Evolutionary conservation across 2,329 filamentous ascomycete genomes (phyloP), one percentile per base, ranked within the genome.

Genomic region (Penicillium sp.): DNA sequence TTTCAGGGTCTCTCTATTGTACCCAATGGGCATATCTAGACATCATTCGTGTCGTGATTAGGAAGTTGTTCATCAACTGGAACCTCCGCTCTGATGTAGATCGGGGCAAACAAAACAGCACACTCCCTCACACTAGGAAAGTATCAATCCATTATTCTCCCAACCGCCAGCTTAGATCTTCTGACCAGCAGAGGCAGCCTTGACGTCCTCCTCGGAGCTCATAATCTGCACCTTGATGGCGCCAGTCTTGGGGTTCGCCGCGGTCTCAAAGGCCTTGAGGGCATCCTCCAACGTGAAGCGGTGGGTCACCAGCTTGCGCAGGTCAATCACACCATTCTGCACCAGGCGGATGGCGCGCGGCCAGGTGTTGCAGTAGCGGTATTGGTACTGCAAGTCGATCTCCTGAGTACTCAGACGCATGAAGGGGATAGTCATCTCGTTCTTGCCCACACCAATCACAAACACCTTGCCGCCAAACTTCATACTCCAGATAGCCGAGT

Each of bases 391-490:
- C 61, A 98, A 82, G 78, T 98, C 94, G 68, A 98, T 90, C 80
- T 98, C 95, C 64, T 91, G 86, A 5, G 93, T 94, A 70, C 90
- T 94, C 59, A 94, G 85, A 54, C 92, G 82, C 94, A 97, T 97
- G 77, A 98, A 98, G 31, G 94, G 94, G 64, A 98, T 90, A 78
- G 86, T 92, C 82, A 98, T 95, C 82, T 97, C 91, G 75, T 95
- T 93, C 83, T 90, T 94, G 67, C 94, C 95, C 2, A 98, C 93
- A 42, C 94, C 94, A 66, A 97, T 96, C 64, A 98, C 90, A 73
- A 98, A 98, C 55, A 98, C 94, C 79, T 96, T 96, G 69, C 95
- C 94, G 66, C 94, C 95, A 71, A 98, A 98, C 80, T 94, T 96
- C 75, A 90, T 86, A 10, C 91, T 88, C 85, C 93, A 95, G 74